phyloP scores from a whole-genome alignment of 148 eudicot genomes.

The Fagopyrum tataricum region DNA sequence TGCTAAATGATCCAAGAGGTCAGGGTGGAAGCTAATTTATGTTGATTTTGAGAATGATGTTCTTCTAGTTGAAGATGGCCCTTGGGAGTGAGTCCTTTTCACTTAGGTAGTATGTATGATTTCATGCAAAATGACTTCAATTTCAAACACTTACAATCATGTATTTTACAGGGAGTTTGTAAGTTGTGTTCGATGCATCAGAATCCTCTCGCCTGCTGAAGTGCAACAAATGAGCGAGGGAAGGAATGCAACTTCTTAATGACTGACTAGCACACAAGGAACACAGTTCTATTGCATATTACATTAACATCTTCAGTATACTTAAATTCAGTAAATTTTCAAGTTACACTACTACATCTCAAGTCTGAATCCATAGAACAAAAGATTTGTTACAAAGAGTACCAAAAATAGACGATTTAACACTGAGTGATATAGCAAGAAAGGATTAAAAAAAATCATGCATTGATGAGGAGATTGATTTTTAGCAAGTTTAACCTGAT shows the following conservation, averaged over 20 bases:
- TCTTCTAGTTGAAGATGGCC: slow-evolving; percentile 93
- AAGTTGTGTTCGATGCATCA: slow-evolving; percentile 13
- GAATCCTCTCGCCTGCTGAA: slow-evolving; percentile 11
- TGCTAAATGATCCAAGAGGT: slow-evolving; percentile 58
- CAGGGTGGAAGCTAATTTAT: slow-evolving; percentile 90
- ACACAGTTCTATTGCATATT: neutral
- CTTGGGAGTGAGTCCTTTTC: slow-evolving; percentile 81
- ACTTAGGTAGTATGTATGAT: neutral
- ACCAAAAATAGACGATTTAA: neutral
- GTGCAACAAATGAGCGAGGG: slow-evolving; percentile 70
- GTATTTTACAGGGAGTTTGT: slow-evolving; percentile 8
- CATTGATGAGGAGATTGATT: neutral
- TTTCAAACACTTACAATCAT: neutral
- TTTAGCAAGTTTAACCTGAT: neutral
- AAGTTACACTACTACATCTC: neutral
- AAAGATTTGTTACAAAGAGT: neutral
- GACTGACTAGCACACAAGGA: slow-evolving; percentile 18
- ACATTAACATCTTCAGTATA: neutral
- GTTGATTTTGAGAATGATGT: slow-evolving; percentile 94
- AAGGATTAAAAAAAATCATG: neutral
- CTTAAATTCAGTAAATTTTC: too few species aligned
- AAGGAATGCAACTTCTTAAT: slow-evolving; percentile 86
- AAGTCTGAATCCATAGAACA: neutral
- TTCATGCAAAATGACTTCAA: neutral
- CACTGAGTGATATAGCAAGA: neutral